phyloP scores from a whole-genome alignment of 805 yeast genomes.

The Yarrowia keelungensis region DNA sequence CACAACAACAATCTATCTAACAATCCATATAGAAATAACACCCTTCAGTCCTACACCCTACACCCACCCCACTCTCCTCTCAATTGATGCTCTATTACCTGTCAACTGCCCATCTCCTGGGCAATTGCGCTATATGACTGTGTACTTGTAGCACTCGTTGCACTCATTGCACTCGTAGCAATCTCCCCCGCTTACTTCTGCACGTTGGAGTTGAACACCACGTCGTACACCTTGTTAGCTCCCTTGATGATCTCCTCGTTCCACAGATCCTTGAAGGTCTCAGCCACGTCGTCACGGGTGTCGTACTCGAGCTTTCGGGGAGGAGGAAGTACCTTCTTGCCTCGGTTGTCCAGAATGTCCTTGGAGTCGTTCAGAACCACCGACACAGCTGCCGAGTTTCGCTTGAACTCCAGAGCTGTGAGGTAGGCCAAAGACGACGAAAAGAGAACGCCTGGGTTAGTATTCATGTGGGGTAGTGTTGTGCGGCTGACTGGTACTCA shows the following conservation, averaged over 20 bases:
- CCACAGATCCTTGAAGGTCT: slow-evolving; percentile 81
- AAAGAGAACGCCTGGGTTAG: slow-evolving; percentile 65
- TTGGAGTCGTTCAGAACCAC: slow-evolving; percentile 58
- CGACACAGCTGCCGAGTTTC: slow-evolving; percentile 57
- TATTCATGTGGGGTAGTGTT: not conserved
- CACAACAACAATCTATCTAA: too few species aligned
- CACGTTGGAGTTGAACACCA: slow-evolving; percentile 25
- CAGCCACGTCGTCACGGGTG: slow-evolving; percentile 57
- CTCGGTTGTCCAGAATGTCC: slow-evolving; percentile 56
- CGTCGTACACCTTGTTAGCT: slow-evolving; percentile 60
- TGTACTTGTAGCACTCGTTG: too few species aligned
- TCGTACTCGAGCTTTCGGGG: slow-evolving; percentile 56
- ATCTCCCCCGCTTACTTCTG: slow-evolving; percentile 14
- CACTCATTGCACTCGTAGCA: not conserved
- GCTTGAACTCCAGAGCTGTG: slow-evolving; percentile 63
- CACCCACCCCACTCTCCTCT: too few species aligned
- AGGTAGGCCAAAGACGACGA: slow-evolving; percentile 65
- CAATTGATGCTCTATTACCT: too few species aligned
- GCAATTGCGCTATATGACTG: too few species aligned
- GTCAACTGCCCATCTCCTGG: too few species aligned
- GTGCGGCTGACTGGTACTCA: slow-evolving; percentile 39
- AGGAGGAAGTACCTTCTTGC: slow-evolving; percentile 57
- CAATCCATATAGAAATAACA: too few species aligned
- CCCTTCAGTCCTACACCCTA: too few species aligned
- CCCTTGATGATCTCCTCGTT: slow-evolving; percentile 70